Percentiles rank a stretch among this genome's conserved stretches.
phyloP scores from a whole-genome alignment of 2,329 filamentous ascomycete species.

The Aspergillus sergii region DNA sequence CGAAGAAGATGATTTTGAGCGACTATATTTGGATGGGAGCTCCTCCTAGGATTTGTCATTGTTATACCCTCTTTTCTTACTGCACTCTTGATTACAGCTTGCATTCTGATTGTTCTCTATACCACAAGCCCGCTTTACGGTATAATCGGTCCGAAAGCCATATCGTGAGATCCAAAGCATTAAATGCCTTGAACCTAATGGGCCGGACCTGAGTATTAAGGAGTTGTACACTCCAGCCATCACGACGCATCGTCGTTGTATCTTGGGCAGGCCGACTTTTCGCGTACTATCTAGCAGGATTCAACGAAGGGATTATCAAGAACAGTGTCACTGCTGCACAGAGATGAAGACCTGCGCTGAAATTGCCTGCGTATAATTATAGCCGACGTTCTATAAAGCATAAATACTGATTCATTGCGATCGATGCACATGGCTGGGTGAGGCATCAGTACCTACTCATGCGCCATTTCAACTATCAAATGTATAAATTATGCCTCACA shows the following conservation, averaged over 20 bases:
- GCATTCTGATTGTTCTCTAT: not conserved
- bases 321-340: conserved; percentile 7
- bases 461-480: not conserved
- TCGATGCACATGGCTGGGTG: not conserved
- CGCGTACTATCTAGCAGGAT: not conserved
- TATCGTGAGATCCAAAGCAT: not conserved
- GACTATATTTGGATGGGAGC: conserved; percentile 35
- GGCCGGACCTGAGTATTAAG: not conserved
- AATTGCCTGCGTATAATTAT: conserved; percentile 6
- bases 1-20: conserved; percentile 36
- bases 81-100: not conserved
- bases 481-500: conserved; percentile 3
- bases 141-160: not conserved
- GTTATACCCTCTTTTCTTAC: not conserved
- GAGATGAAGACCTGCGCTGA: conserved; percentile 4
- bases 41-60: conserved; percentile 21
- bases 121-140: not conserved
- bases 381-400: conserved; percentile 12
- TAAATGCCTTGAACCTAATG: not conserved
- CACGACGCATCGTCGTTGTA: not conserved
- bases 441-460: conserved; percentile 2
- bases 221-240: not conserved
- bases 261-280: not conserved
- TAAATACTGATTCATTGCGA: conserved; percentile 1
- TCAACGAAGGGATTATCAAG: not conserved